A percentile compares a stretch with the other conserved stretches of the same genome.
Conservation (phyloP, 768 basidiomycete genomes). For the Termitomyces sp. region DNA sequence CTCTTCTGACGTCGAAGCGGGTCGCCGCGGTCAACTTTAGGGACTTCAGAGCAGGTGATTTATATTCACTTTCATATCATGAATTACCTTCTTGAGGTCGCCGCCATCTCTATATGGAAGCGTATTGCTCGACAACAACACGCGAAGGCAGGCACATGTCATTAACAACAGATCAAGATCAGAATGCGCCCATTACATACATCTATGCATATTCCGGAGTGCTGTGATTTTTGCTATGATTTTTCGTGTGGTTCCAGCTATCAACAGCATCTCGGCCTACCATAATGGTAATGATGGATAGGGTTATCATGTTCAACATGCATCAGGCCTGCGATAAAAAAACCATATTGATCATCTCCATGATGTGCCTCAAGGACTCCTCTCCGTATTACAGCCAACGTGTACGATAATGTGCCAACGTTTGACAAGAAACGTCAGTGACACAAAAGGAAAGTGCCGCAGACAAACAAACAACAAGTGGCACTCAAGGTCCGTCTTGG, state of each 20-base stretch:
- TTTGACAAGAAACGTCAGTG: neutral
- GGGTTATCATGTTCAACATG: neutral
- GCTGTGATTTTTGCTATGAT: neutral
- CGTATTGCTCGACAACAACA: neutral
- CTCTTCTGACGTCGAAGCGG: neutral
- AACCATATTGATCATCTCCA: neutral
- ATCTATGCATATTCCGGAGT: neutral
- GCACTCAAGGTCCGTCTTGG: neutral
- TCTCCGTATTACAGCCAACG: neutral
- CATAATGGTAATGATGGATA: neutral
- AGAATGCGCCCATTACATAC: too few species aligned
- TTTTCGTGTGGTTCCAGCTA: neutral
- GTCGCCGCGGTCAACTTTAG: neutral
- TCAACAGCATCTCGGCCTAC: neutral
- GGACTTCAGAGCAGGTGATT: neutral
- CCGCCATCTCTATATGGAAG: neutral
- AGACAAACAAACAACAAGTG: conserved; percentile 1
- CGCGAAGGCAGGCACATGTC: neutral
- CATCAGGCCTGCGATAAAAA: neutral
- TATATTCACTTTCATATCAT: neutral
- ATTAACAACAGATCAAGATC: neutral
- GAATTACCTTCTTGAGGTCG: neutral
- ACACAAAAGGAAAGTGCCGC: neutral
- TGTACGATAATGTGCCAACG: neutral
- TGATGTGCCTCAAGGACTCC: neutral